These are phyloP conservation scores for Camillea tinctor DNA, from an alignment of 2,329 filamentous ascomycete genomes.

Conservation along the genomic window DNA sequence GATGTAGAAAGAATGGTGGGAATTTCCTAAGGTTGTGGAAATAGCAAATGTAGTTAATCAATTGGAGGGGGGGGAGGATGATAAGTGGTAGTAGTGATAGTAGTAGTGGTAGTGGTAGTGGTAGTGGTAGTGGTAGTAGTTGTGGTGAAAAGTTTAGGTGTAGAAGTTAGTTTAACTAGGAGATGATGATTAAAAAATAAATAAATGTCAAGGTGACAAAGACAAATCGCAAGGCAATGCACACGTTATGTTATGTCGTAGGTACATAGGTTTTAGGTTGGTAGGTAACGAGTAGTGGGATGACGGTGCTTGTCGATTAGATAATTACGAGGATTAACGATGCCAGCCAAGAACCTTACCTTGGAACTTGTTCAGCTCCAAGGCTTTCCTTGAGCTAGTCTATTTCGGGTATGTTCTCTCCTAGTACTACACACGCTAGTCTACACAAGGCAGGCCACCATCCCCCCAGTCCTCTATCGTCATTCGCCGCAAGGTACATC, in stretches of 20 bases:
- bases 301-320: constrained; percentile 13
- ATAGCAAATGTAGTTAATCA: neutral
- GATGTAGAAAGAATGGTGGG: neutral
- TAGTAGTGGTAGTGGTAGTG: too few species aligned
- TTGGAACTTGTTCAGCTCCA: too few species aligned
- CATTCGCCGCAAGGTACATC: neutral
- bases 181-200: neutral
- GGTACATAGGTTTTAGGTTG: constrained; percentile 13
- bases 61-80: neutral
- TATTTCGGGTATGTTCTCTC: too few species aligned
- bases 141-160: too few species aligned
- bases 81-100: neutral
- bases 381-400: too few species aligned
- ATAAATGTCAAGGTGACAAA: neutral
- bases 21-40: neutral
- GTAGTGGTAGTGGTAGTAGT: too few species aligned
- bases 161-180: neutral
- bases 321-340: constrained; percentile 3
- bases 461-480: neutral
- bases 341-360: too few species aligned
- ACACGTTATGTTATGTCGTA: constrained; percentile 1
- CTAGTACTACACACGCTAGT: neutral
- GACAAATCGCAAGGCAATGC: neutral
- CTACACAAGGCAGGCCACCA: neutral
- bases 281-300: too few species aligned